These are phyloP conservation scores for Dillenia turbinata DNA, from an alignment of 164 flowering plant genomes.

Conservation along the genomic window DNA sequence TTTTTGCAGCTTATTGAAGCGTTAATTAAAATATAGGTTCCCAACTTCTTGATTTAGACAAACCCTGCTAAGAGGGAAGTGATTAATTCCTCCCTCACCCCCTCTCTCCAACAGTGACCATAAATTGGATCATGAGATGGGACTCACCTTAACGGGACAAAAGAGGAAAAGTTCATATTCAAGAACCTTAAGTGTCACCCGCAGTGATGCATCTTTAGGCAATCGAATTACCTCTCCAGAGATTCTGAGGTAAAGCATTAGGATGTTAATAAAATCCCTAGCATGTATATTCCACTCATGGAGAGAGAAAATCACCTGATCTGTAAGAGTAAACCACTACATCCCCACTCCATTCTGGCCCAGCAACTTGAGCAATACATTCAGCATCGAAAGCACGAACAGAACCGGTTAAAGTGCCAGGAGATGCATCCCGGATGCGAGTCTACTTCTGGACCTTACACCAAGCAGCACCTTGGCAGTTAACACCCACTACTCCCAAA, in stretches of 20 bases:
- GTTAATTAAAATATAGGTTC: no score
- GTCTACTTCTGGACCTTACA: conserved; percentile 76
- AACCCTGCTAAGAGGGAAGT: no score
- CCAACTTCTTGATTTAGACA: no score
- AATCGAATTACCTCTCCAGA: conserved; percentile 66
- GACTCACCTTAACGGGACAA: conserved; percentile 70
- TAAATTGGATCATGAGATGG: background rate
- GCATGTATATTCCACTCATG: background rate
- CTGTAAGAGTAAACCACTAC: conserved; percentile 47
- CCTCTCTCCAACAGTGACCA: background rate
- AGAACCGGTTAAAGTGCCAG: conserved; percentile 67
- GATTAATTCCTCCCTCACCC: no score
- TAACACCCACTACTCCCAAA: conserved; percentile 87
- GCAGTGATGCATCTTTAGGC: conserved; percentile 71
- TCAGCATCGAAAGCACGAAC: conserved; percentile 70
- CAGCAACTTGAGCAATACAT: conserved; percentile 50
- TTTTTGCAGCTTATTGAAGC: no score
- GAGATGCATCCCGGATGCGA: conserved; percentile 77
- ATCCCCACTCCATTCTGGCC: conserved; percentile 71
- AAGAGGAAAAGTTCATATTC: conserved; percentile 83
- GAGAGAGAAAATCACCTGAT: conserved; percentile 37
- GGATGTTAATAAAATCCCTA: background rate
- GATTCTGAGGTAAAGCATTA: conserved; percentile 1
- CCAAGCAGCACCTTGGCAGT: conserved; percentile 99
- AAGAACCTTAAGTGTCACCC: conserved; percentile 77